Evolutionary conservation across 768 basidiomycete genomes (phyloP), one percentile per base, ranked within the genome.

Genomic region (Serendipita sp.): DNA sequence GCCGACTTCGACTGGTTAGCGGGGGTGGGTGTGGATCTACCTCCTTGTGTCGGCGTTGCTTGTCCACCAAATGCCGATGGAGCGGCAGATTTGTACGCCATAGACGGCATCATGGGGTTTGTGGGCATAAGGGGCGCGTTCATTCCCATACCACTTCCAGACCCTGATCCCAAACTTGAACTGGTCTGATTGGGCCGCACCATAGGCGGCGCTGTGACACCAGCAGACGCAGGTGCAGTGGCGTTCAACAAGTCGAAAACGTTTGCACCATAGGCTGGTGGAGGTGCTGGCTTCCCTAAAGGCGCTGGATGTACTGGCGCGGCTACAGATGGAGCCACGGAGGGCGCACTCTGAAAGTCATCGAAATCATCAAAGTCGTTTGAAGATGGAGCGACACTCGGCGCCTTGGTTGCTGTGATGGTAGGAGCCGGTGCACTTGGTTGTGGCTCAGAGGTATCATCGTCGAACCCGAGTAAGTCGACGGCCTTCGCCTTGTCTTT

Each of bases 381-480:
- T 13, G 31, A 22, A 58, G 53, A 34, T 56, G 22, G 16, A 65
- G 30, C 24, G n/a, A n/a, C 53, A 20, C 83, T 83, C 20, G 83
- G 72, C 0, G 82, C 81, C 68, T 85, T 85, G 67, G 80, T 76
- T 38, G 71, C 74, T 22, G 72, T 63, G 3, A 71, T 71, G 42
- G 75, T 63, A 0, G 76, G 66, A 24, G 75, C 62, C 30, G 67
- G 62, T 28, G 73, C 67, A 26, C 76, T 67, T 24, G 74, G 64
- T 45, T 69, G 62, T 34, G 70, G 64, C 58, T 69, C 70, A 34
- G 78, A 75, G 1, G 75, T 66, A 42, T 78, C 84, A 68, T 90
- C 88, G 62, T 76, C 82, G 61, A 94, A 83, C 66, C 85, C 89
- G 53, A 97, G 81, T 11, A 96, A 76, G 71, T 95, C 85, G 42